Percentiles rank a stretch among this genome's conserved stretches.
Evolutionary conservation across 2,329 filamentous ascomycete species (phyloP).

Genomic region (Aspergillus nomiae): DNA sequence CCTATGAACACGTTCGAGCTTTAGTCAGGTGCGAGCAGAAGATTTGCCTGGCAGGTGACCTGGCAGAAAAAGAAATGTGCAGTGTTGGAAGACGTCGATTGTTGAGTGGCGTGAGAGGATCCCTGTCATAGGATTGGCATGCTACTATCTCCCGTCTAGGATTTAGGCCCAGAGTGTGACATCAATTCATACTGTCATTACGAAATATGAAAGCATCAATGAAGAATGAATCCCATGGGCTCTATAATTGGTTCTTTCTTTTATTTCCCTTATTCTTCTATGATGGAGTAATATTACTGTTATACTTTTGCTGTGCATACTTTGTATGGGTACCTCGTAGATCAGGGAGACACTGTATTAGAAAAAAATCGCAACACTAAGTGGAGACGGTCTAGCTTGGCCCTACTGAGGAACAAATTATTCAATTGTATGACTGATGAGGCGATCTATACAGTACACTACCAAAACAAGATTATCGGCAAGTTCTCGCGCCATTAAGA

Average conservation of each 20-base stretch:
- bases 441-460: neutral
- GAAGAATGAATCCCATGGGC: neutral
- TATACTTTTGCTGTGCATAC: neutral
- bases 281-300: neutral
- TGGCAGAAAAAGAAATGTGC: neutral
- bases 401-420: neutral
- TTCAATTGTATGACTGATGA: slow-evolving; percentile 1
- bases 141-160: neutral
- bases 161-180: neutral
- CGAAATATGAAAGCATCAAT: neutral
- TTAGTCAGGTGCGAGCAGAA: neutral
- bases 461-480: neutral
- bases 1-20: neutral
- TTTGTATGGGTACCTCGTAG: neutral
- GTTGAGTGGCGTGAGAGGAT: neutral
- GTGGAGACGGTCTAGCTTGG: neutral
- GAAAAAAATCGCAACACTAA: neutral
- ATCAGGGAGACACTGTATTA: neutral
- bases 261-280: neutral
- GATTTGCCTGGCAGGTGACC: neutral
- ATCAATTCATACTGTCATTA: neutral
- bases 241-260: neutral
- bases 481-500: neutral
- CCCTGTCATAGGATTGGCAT: neutral
- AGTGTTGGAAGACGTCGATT: neutral